Base-by-base conservation (phyloP, 805 yeast species). In the Saccharomycodes ludwigii region DNA sequence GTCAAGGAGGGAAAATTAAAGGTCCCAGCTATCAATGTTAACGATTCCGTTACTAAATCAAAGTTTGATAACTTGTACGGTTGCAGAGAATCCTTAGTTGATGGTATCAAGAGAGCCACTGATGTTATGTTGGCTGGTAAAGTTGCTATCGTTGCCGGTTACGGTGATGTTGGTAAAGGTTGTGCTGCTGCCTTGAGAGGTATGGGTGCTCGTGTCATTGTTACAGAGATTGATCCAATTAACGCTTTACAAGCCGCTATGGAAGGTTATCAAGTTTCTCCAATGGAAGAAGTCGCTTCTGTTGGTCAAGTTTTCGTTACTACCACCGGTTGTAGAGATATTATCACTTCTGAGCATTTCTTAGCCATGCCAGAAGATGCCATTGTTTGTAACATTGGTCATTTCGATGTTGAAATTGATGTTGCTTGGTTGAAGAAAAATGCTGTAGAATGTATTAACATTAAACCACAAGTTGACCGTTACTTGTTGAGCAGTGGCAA, bases 121-220 rank as follows among this genome's bases (percentile, higher is more conserved):
- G 98, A 88, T 58, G 97, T 88, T 52, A 91, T 88, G 97, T 79
- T 88, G 58, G 97, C 96, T 48, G 98, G 98, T 71, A 88, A 88
- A 73, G 91, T 83, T 58, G 94, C 97, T 41, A 93, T 88, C 52
- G 97, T 88, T 53, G 96, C 95, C 41, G 98, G 98, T 68, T 88
- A 77, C 72, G 98, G 98, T 76, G 98, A 88, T 61, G 98, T 88
- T 58, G 98, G 98, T 71, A 88, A 88, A 72, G 98, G 98, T 65
- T 88, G 98, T 76, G 96, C 95, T 62, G 80, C 85, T 83, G 95
- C 98, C 46, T 76, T 91, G 56, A 79, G 83, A 68, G 86, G 93
- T 59, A 86, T 88, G 96, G 98, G 98, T 71, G 95, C 98, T 47
- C 82, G 95, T 66, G 98, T 88, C 52, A 73, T 91, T 47, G 85